A percentile compares a stretch with the other conserved stretches of the same genome.
phyloP scores from a whole-genome alignment of 2,329 filamentous ascomycete species.

The Raffaelea ambrosiae region DNA sequence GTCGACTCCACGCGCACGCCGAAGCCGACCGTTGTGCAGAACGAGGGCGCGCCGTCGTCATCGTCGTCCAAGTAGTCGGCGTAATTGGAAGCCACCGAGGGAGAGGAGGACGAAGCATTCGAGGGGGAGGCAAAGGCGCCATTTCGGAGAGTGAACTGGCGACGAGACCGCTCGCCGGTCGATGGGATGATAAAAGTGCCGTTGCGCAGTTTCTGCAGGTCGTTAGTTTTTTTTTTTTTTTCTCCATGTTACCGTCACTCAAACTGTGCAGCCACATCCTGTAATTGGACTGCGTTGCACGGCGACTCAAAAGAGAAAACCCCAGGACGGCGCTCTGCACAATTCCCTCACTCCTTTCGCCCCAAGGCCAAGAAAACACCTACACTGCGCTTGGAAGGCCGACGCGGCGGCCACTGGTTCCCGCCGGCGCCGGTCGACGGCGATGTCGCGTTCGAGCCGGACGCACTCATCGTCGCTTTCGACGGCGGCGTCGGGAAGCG shows the following conservation, averaged over 20 bases:
- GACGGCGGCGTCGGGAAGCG: no score
- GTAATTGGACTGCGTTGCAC: no score
- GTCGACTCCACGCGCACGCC: conserved; percentile 1
- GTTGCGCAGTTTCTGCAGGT: conserved; percentile 62
- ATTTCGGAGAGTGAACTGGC: conserved; percentile 66
- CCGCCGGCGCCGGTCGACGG: conserved; percentile 3
- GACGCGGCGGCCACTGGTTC: conserved; percentile 30
- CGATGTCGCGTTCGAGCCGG: conserved; percentile 10
- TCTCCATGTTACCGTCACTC: no score
- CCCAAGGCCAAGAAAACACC: no score
- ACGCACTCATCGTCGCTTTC: conserved; percentile 20
- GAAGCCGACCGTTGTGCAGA: conserved; percentile 3
- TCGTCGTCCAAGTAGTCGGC: conserved; percentile 19
- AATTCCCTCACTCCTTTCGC: no score
- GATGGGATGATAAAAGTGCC: conserved; percentile 80
- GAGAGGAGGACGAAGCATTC: conserved; percentile 21
- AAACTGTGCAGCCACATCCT: no score
- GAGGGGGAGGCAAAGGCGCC: background rate
- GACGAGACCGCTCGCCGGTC: conserved; percentile 77
- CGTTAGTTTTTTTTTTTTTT: no score
- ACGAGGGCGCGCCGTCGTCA: conserved; percentile 24
- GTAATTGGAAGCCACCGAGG: background rate
- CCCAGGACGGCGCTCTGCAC: no score
- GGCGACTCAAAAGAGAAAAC: background rate
- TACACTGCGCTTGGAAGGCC: conserved; percentile 38